Conservation (phyloP, 805 yeast species). For the Ogataea thermomethanolica region DNA sequence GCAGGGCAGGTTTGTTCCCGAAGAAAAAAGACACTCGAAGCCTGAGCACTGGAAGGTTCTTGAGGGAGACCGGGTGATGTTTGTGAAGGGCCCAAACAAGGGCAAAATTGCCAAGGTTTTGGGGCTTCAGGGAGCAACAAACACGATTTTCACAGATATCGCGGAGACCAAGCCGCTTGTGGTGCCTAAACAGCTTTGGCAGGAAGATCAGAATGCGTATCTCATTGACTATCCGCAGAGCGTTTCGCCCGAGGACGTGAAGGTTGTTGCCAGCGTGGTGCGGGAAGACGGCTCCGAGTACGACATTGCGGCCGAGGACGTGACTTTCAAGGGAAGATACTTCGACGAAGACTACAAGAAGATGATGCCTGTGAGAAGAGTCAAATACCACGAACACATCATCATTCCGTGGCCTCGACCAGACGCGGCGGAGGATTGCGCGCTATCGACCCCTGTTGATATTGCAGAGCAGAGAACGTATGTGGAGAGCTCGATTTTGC, state of each 20-base stretch:
- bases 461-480: slow-evolving; percentile 68
- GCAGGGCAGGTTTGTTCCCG: slow-evolving; percentile 27
- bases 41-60: slow-evolving; percentile 57
- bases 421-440: slow-evolving; percentile 51
- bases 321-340: slow-evolving; percentile 64
- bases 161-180: slow-evolving; percentile 61
- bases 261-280: slow-evolving; percentile 73
- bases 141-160: slow-evolving; percentile 64
- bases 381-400: slow-evolving; percentile 62
- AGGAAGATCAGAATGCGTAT: slow-evolving; percentile 66
- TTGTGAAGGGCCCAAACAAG: slow-evolving; percentile 63
- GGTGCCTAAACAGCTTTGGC: slow-evolving; percentile 72
- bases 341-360: slow-evolving; percentile 71
- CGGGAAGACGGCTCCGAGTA: slow-evolving; percentile 60
- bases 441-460: slow-evolving; percentile 52
- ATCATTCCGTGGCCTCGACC: slow-evolving; percentile 92
- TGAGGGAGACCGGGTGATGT: slow-evolving; percentile 75
- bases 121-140: slow-evolving; percentile 55
- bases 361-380: slow-evolving; percentile 75
- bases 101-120: slow-evolving; percentile 73
- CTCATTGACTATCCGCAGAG: slow-evolving; percentile 66
- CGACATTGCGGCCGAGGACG: slow-evolving; percentile 75
- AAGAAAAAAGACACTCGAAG: slow-evolving; percentile 35
- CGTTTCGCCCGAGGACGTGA: slow-evolving; percentile 56
- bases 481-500: slow-evolving; percentile 63